Percentiles rank a stretch among this genome's conserved stretches.
Evolutionary conservation across 2,329 filamentous ascomycete genomes (phyloP).

Genomic region (Clonostachys byssicola): DNA sequence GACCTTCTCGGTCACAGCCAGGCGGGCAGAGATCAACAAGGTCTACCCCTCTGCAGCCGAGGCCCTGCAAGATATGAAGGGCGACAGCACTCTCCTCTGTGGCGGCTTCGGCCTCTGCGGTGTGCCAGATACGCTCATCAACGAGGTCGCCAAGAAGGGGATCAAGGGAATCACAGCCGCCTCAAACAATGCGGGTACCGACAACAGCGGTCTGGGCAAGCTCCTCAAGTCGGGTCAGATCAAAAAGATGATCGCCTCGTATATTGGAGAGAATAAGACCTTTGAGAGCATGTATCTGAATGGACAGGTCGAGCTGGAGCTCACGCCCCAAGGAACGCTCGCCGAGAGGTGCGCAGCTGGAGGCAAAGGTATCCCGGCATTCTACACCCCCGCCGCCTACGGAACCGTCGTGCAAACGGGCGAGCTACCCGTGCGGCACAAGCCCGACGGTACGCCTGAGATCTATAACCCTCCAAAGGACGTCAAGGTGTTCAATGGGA

Average conservation of each 20-base stretch:
- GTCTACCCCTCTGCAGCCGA: slow-evolving; percentile 55
- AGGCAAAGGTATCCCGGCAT: slow-evolving; percentile 74
- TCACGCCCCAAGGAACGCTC: slow-evolving; percentile 73
- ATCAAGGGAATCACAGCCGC: slow-evolving; percentile 72
- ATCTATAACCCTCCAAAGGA: slow-evolving; percentile 38
- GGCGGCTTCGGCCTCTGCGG: slow-evolving; percentile 82
- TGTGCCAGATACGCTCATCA: slow-evolving; percentile 52
- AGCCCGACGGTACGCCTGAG: slow-evolving; percentile 36
- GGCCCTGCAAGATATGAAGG: slow-evolving; percentile 66
- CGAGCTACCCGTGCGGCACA: slow-evolving; percentile 59
- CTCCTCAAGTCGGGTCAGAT: slow-evolving; percentile 68
- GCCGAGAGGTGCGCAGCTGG: slow-evolving; percentile 70
- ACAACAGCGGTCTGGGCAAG: slow-evolving; percentile 63
- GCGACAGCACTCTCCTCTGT: slow-evolving; percentile 67
- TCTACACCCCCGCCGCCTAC: slow-evolving; percentile 71
- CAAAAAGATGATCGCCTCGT: slow-evolving; percentile 68
- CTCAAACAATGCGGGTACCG: slow-evolving; percentile 75
- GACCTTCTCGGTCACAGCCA: no score
- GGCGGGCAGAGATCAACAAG: slow-evolving; percentile 19
- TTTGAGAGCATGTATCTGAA: slow-evolving; percentile 71
- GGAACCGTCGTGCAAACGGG: slow-evolving; percentile 66
- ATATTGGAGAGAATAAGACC: slow-evolving; percentile 73
- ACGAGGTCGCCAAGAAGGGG: slow-evolving; percentile 51
- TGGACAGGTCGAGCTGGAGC: slow-evolving; percentile 70
- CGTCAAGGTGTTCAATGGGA: slow-evolving; percentile 60